A percentile compares a stretch with the other conserved stretches of the same genome.
These are phyloP conservation scores for Thermomyces lanuginosus DNA, from an alignment of 2,329 filamentous ascomycete species.

Conservation along the genomic window DNA sequence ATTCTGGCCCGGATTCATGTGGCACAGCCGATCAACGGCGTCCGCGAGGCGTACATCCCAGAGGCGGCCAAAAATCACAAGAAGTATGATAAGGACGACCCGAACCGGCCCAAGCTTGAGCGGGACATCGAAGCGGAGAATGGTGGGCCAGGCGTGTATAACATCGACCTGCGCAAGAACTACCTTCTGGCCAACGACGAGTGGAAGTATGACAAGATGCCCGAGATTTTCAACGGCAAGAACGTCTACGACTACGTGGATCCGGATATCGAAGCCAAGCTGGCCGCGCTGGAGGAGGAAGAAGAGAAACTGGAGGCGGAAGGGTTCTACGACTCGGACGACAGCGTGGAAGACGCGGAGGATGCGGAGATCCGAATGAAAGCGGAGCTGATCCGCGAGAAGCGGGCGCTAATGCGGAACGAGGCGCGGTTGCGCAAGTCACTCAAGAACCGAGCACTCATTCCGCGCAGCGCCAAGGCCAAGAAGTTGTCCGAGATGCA, in stretches of 20 bases:
- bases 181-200: slow-evolving; percentile 76
- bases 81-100: slow-evolving; percentile 83
- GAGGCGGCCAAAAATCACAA: slow-evolving; percentile 63
- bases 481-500: slow-evolving; percentile 80
- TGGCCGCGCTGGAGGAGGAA: slow-evolving; percentile 82
- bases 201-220: slow-evolving; percentile 93
- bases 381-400: slow-evolving; percentile 89
- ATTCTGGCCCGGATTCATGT: slow-evolving; percentile 92
- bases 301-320: slow-evolving; percentile 84
- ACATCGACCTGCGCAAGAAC: slow-evolving; percentile 75
- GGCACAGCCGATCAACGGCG: slow-evolving; percentile 74
- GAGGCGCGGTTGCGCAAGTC: slow-evolving; percentile 90
- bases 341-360: slow-evolving; percentile 70
- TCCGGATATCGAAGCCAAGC: slow-evolving; percentile 86
- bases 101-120: slow-evolving; percentile 62
- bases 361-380: slow-evolving; percentile 79
- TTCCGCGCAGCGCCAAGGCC: slow-evolving; percentile 66
- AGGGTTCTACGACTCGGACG: slow-evolving; percentile 82
- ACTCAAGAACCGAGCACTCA: slow-evolving; percentile 90
- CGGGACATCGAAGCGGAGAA: slow-evolving; percentile 82
- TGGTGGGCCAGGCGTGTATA: slow-evolving; percentile 90
- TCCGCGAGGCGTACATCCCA: slow-evolving; percentile 73
- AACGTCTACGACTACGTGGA: slow-evolving; percentile 97
- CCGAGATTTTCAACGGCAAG: slow-evolving; percentile 85
- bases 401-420: slow-evolving; percentile 81